Conservation (phyloP, 2,329 filamentous ascomycete genomes). For the Tolypocladium guangdongense region DNA sequence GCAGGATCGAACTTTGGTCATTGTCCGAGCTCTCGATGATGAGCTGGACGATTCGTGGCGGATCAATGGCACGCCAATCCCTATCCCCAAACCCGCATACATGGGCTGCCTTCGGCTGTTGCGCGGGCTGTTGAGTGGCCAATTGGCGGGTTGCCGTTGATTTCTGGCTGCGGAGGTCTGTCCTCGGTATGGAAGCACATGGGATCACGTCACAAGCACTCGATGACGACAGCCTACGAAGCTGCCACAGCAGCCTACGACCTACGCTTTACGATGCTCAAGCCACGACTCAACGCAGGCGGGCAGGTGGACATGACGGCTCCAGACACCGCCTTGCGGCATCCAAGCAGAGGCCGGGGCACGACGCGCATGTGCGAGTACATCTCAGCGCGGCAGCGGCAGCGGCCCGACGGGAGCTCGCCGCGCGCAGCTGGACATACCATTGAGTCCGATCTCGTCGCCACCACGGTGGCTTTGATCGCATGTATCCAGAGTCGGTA, state of each 20-base stretch:
- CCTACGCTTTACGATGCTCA: not conserved
- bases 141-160: no score
- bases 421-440: not conserved
- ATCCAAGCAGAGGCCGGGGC: not conserved
- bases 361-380: not conserved
- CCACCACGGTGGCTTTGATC: not conserved
- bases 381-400: not conserved
- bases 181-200: no score
- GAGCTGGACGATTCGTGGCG: no score
- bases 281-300: not conserved
- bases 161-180: no score
- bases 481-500: not conserved
- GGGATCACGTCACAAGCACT: no score
- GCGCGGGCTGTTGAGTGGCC: no score
- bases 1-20: no score
- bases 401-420: not conserved
- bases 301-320: not conserved
- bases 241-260: no score
- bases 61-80: no score
- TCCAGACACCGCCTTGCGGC: constrained; percentile 2
- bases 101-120: no score
- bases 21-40: no score
- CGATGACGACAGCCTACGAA: not conserved
- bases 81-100: no score
- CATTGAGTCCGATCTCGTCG: not conserved